Evolutionary conservation across 306 rosid species (phyloP), one percentile per base, ranked within the genome.

Genomic region (Glycine latifolia): DNA sequence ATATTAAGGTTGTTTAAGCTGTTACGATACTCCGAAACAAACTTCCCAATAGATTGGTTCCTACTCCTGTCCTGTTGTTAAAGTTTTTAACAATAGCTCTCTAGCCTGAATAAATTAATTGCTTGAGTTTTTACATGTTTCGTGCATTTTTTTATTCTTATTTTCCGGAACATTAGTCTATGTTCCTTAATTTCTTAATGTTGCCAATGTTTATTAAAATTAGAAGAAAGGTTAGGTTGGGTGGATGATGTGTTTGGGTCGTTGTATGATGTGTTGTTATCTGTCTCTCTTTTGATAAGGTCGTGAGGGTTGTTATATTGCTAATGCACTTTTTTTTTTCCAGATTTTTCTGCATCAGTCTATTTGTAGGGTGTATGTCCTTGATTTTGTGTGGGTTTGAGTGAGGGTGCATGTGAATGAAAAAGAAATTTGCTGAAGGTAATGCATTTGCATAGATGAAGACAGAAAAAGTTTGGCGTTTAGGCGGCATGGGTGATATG

Each of bases 401-500:
- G 71, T 62, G 82, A 82, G 79, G 69, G 49, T 71, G 74, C 43
- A 3, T 37, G 5, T 37, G 41, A 37, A 37, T 37, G 41, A 37
- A 73, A 81, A 16, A 50, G 71, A 77, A 15, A 67, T 84, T 59
- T 77, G 55, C 69, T 71, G 67, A 80, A 73, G 20, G 86, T 65
- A 54, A 84, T 85, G 88, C 80, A 41, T 67, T 73, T 80, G 47
- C 47, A 58, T 85, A 85, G 91, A 95, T 93, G 99, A 93, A 93
- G 88, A 81, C 88, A 6, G 72, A 62, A 71, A 89, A 86, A 68
- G 60, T 67, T 87, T 91, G 94, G 91, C 86, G 85, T 77, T 44
- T 85, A 79, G 86, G 89, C 81, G 86, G 89, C 81, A 78, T 90
- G 94, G 90, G 90, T 15, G 97, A 93, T 82, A 59, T 93, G 91